Evolutionary conservation across 78 protist species (phyloP).

Genomic region (Polysphondylium violaceum): DNA sequence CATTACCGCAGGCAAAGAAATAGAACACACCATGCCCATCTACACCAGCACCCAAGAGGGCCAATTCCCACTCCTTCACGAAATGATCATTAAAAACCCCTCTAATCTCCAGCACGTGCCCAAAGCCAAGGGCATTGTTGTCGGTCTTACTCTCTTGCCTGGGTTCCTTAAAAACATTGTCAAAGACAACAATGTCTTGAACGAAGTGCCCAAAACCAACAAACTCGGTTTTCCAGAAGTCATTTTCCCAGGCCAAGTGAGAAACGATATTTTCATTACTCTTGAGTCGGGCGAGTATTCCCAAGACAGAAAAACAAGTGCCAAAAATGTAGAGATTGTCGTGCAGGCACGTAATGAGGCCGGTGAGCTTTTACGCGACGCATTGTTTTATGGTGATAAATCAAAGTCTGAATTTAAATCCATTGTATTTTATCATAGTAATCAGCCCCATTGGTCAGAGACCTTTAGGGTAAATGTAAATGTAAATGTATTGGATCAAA

Average conservation of each 20-base stretch:
- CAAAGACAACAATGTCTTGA: slow-evolving; percentile 39
- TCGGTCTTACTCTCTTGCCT: slow-evolving; percentile 53
- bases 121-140: slow-evolving; percentile 68
- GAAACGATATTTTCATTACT: slow-evolving; percentile 63
- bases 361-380: slow-evolving; percentile 33
- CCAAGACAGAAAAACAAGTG: slow-evolving; percentile 64
- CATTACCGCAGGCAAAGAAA: slow-evolving; percentile 38
- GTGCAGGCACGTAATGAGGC: slow-evolving; percentile 53
- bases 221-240: slow-evolving; percentile 72
- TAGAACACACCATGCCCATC: slow-evolving; percentile 53
- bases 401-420: slow-evolving; percentile 59
- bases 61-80: slow-evolving; percentile 38
- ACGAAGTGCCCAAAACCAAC: slow-evolving; percentile 46
- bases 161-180: slow-evolving; percentile 33
- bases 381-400: slow-evolving; percentile 61
- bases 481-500: slow-evolving; percentile 22
- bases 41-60: slow-evolving; percentile 55
- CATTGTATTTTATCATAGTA: slow-evolving; percentile 65
- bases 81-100: slow-evolving; percentile 62
- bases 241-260: slow-evolving; percentile 50
- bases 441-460: slow-evolving; percentile 80
- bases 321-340: slow-evolving; percentile 57
- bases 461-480: slow-evolving; percentile 52
- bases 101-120: slow-evolving; percentile 56
- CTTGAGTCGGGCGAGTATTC: slow-evolving; percentile 65